Evolutionary conservation across 805 yeast genomes (phyloP).

Genomic region (Huiozyma naganishii): DNA sequence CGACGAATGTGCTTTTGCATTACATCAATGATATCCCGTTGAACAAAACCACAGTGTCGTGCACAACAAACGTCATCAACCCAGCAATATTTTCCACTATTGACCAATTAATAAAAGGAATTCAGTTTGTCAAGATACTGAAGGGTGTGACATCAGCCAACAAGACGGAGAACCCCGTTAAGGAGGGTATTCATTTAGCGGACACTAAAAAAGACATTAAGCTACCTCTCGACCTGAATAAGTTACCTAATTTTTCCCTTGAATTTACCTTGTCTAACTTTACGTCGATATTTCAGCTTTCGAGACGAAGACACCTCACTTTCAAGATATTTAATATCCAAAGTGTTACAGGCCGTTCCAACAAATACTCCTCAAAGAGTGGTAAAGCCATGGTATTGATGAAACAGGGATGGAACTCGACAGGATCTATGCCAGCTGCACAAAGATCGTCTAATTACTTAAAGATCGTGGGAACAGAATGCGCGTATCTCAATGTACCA

Average conservation of each 20-base stretch:
- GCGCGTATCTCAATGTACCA: slow-evolving; percentile 12
- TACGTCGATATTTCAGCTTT: slow-evolving; percentile 14
- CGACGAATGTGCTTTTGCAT: slow-evolving; percentile 18
- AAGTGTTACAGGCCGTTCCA: slow-evolving; percentile 8
- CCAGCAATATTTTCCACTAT: slow-evolving; percentile 21
- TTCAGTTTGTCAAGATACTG: slow-evolving; percentile 1
- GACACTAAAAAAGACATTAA: not conserved
- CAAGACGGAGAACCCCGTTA: not conserved
- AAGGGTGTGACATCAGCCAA: not conserved
- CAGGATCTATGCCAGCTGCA: not conserved
- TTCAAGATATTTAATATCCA: slow-evolving; percentile 18
- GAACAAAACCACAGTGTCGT: slow-evolving; percentile 11
- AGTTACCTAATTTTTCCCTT: slow-evolving; percentile 14
- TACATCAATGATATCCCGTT: slow-evolving; percentile 10
- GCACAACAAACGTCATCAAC: slow-evolving; percentile 21
- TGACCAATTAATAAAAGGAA: slow-evolving; percentile 8
- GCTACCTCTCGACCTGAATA: slow-evolving; percentile 1
- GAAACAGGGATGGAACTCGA: not conserved
- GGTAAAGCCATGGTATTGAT: not conserved
- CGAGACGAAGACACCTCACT: slow-evolving; percentile 12
- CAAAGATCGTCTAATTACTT: slow-evolving; percentile 14
- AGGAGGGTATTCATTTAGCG: not conserved
- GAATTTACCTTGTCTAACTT: slow-evolving; percentile 20
- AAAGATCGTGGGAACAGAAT: slow-evolving; percentile 14
- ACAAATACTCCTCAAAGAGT: slow-evolving; percentile 3